Base-by-base conservation (phyloP, 768 basidiomycete genomes). In the Asterophora parasitica region DNA sequence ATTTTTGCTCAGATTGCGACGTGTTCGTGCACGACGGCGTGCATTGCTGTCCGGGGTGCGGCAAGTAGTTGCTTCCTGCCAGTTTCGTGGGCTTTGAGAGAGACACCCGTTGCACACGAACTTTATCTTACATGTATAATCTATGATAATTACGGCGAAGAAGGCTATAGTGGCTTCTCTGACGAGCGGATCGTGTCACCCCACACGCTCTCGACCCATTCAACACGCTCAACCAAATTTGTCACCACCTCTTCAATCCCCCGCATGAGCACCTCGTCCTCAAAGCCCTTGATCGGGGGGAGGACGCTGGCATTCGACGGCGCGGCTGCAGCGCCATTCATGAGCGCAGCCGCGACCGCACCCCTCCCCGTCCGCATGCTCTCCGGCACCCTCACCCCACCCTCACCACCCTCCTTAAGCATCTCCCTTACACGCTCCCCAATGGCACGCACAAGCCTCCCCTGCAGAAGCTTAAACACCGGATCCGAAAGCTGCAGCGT, bases 1-100 rank as follows among this genome's bases (percentile, higher is more conserved):
- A 96, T 61, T 99, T 97, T 61, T 98, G 96, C 62, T 78, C 83
- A 19, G 94, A 98, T 41, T 99, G 96, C 62, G 96, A 99, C 68
- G 79, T 95, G 15, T 96, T 97, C 60, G 83, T 97, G 4, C 96
- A 98, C 58, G 91, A 95, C 52, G 92, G 92, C 16, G 73, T 97
- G 15, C 95, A 97, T 61, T 92, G 89, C 50, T 99, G 95, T 71
- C 93, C 95, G 0, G 88, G 87, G 8, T 91, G 88, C 54, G 85
- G 84, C 2, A 74, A 71, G 56, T 74, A 66, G 42, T 11, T 30
- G 33, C 12, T 13, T 16, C 2, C 13, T 19, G 17, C 20, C 13
- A 28, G 30, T 26, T 40, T 33, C 4, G 12, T 27, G 16, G 11
- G 19, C 37, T n/a, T n/a, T n/a, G n/a, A n/a, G n/a, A n/a, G n/a